Evolutionary conservation across 805 yeast genomes (phyloP).

Genomic region (Clavispora santaluciae): DNA sequence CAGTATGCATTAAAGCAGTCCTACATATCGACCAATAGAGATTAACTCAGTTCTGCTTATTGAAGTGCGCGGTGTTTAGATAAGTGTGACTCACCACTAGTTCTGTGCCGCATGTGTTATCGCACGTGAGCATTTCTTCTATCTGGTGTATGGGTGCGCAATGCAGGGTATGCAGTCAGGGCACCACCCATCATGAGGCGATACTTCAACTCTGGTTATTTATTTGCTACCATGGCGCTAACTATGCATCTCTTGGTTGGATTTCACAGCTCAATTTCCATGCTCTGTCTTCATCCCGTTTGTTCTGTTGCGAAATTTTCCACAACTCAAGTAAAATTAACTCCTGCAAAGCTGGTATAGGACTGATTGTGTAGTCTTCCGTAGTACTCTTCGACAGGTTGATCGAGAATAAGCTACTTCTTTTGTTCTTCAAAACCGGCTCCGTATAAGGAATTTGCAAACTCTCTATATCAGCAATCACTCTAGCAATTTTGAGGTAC

Average conservation of each 20-base stretch:
- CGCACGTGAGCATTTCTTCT: slow-evolving; percentile 4
- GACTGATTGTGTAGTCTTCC: slow-evolving; percentile 37
- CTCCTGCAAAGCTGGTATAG: slow-evolving; percentile 47
- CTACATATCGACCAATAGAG: slow-evolving; percentile 5
- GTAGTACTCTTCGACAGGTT: slow-evolving; percentile 13
- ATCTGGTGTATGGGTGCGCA: no score
- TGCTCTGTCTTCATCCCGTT: slow-evolving; percentile 60
- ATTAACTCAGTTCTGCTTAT: slow-evolving; percentile 3
- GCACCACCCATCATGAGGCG: no score
- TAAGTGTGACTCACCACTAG: slow-evolving; percentile 1
- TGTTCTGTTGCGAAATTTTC: slow-evolving; percentile 60
- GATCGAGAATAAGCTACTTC: slow-evolving; percentile 22
- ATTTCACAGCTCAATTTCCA: slow-evolving; percentile 67
- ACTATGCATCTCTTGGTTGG: slow-evolving; percentile 45
- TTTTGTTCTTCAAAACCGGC: slow-evolving; percentile 7
- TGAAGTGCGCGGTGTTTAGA: slow-evolving; percentile 1
- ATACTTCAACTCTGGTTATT: background rate
- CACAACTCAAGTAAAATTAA: slow-evolving; percentile 63
- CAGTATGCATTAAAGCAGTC: background rate
- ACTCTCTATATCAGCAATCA: slow-evolving; percentile 61
- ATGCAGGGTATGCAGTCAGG: no score
- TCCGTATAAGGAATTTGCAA: slow-evolving; percentile 57
- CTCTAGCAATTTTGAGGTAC: slow-evolving; percentile 59
- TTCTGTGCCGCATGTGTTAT: slow-evolving; percentile 1
- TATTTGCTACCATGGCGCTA: background rate